Conservation (phyloP, 345 rosid genomes). For the Aquilaria malaccensis region DNA sequence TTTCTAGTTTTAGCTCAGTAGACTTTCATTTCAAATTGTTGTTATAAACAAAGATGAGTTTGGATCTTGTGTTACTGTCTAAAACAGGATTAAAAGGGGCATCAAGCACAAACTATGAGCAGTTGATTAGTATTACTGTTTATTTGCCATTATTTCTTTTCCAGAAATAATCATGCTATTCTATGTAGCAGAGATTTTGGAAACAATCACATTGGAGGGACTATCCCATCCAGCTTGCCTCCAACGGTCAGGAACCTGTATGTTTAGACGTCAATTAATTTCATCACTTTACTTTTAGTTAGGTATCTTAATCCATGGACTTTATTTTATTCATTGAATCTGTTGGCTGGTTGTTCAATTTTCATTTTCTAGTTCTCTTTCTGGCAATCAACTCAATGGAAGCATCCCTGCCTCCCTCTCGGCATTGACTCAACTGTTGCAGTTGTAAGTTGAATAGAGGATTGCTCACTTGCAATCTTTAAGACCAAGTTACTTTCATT, state of each 20-base stretch:
- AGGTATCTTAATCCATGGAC: not conserved
- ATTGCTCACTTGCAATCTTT: slow-evolving; percentile 4
- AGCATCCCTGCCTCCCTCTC: slow-evolving; percentile 48
- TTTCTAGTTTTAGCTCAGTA: too few species aligned
- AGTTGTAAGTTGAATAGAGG: slow-evolving; percentile 38
- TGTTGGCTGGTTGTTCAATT: slow-evolving; percentile 5
- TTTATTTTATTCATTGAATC: not conserved
- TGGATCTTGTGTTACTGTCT: not conserved
- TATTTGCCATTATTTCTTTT: not conserved
- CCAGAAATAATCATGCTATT: slow-evolving; percentile 4
- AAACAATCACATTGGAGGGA: slow-evolving; percentile 78
- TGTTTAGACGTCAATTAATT: slow-evolving; percentile 16
- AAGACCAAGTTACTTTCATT: not conserved
- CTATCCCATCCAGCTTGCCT: slow-evolving; percentile 66
- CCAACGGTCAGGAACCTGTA: slow-evolving; percentile 59
- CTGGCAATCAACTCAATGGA: slow-evolving; percentile 53
- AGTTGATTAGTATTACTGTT: not conserved
- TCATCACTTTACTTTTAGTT: not conserved
- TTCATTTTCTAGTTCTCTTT: slow-evolving; percentile 43
- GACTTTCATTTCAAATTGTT: not conserved
- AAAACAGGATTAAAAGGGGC: not conserved
- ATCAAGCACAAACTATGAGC: not conserved
- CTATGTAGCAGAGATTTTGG: slow-evolving; percentile 69
- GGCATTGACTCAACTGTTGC: slow-evolving; percentile 32
- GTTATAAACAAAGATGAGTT: slow-evolving; percentile 1